Conservation (phyloP, 345 rosid species). For the Acer negundo region DNA sequence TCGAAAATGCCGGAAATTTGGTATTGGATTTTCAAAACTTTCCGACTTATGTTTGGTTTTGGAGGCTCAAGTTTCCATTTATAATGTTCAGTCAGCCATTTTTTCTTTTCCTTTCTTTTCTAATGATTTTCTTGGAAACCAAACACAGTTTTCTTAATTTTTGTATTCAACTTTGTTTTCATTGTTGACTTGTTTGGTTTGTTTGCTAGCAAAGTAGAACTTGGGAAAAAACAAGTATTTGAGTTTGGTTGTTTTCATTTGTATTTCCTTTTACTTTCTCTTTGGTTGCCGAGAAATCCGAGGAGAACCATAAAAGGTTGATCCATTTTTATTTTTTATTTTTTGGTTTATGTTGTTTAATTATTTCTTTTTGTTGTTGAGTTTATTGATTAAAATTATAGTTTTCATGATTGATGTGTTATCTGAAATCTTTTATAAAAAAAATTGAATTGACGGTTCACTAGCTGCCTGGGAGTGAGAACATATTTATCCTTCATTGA, state of each 20-base stretch:
- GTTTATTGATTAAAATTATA: not conserved
- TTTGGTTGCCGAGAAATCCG: conserved; percentile 34
- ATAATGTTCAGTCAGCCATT: not conserved
- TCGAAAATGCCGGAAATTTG: conserved; percentile 19
- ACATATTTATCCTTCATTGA: not conserved
- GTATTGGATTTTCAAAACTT: not conserved
- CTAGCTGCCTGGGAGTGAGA: not conserved
- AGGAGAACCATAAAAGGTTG: conserved; percentile 8
- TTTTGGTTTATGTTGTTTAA: not conserved
- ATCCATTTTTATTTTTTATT: not conserved
- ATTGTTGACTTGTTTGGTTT: conserved; percentile 22
- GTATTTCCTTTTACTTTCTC: conserved; percentile 14
- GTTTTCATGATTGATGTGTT: not conserved
- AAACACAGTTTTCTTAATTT: conserved; percentile 10
- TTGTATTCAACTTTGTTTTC: conserved; percentile 7
- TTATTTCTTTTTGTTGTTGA: not conserved
- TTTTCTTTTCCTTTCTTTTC: not conserved
- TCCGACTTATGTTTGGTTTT: not conserved
- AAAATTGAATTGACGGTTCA: not conserved
- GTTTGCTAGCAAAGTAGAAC: conserved; percentile 22
- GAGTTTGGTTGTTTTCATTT: conserved; percentile 16
- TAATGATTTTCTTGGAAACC: conserved; percentile 19
- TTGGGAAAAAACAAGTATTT: conserved; percentile 18
- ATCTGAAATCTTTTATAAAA: not conserved
- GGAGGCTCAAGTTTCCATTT: not conserved